These are phyloP conservation scores for Hibiscus trionum DNA, from an alignment of 345 rosid genomes.

Conservation along the genomic window DNA sequence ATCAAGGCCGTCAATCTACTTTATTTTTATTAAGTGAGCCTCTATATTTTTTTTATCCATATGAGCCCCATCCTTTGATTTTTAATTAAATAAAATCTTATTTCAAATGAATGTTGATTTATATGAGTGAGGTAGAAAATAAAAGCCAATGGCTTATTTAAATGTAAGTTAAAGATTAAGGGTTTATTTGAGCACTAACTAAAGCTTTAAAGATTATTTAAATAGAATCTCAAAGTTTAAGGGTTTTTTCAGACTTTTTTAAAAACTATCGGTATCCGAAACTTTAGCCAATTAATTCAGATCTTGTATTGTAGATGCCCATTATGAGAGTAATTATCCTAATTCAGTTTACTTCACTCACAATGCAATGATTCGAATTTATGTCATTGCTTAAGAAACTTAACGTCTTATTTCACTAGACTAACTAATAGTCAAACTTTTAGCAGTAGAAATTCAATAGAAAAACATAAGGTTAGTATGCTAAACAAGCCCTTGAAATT, in stretches of 20 bases:
- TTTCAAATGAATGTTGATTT: neutral
- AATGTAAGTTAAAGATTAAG: neutral
- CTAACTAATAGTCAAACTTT: too few relatives aligned
- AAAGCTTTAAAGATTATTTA: neutral
- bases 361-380: accelerated
- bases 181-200: neutral
- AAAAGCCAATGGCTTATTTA: neutral
- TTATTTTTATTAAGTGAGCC: neutral
- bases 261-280: too few relatives aligned
- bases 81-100: neutral
- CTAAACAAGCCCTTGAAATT: too few relatives aligned
- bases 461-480: too few relatives aligned
- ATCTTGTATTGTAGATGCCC: too few relatives aligned
- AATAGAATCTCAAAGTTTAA: neutral
- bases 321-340: too few relatives aligned
- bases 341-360: too few relatives aligned
- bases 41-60: neutral
- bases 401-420: too few relatives aligned
- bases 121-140: neutral
- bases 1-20: too few relatives aligned
- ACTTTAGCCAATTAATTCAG: too few relatives aligned
- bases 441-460: too few relatives aligned
- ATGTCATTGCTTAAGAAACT: too few relatives aligned
- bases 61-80: neutral
- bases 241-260: neutral